These are phyloP conservation scores for Pythium guiyangense DNA, from an alignment of 352 stramenopile genomes.

Conservation along the genomic window DNA sequence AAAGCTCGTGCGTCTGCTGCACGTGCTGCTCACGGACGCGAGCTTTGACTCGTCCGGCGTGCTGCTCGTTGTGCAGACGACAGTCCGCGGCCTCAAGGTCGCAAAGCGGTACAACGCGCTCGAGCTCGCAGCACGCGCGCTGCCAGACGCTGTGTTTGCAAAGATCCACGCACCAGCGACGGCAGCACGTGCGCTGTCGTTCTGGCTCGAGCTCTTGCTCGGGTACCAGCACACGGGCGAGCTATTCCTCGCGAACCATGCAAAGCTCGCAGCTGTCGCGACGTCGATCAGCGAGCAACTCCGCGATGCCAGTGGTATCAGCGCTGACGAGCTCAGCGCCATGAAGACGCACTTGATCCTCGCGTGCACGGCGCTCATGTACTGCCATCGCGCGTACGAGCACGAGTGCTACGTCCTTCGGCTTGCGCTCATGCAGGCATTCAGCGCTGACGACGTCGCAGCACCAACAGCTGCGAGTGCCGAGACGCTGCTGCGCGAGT, in stretches of 20 bases:
- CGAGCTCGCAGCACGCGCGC: constrained; percentile 23
- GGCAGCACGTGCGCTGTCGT: constrained; percentile 22
- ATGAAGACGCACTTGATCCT: constrained; percentile 31
- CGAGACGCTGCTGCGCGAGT: constrained; percentile 38
- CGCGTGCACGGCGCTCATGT: constrained; percentile 40
- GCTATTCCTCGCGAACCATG: constrained; percentile 40
- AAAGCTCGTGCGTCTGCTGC: constrained; percentile 30
- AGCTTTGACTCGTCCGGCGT: constrained; percentile 35
- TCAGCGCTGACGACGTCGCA: constrained; percentile 22
- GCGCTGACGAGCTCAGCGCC: constrained; percentile 1
- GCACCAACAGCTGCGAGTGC: constrained; percentile 36
- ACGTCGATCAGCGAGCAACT: constrained; percentile 32
- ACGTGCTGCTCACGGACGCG: constrained; percentile 28
- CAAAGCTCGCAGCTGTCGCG: constrained; percentile 39
- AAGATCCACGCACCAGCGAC: constrained; percentile 26
- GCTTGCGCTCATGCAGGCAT: constrained; percentile 28
- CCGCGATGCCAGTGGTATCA: constrained; percentile 6
- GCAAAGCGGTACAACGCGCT: constrained; percentile 74
- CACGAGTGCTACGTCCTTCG: constrained; percentile 39
- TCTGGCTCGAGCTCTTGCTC: constrained; percentile 66
- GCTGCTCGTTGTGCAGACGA: constrained; percentile 47
- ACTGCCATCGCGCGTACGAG: constrained; percentile 71
- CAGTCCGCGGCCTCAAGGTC: constrained; percentile 63
- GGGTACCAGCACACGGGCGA: constrained; percentile 75
- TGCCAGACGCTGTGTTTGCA: constrained; percentile 36